A percentile compares a stretch with the other conserved stretches of the same genome.
Evolutionary conservation across 2,329 filamentous ascomycete genomes (phyloP).

Genomic region (Alternaria gaisen): DNA sequence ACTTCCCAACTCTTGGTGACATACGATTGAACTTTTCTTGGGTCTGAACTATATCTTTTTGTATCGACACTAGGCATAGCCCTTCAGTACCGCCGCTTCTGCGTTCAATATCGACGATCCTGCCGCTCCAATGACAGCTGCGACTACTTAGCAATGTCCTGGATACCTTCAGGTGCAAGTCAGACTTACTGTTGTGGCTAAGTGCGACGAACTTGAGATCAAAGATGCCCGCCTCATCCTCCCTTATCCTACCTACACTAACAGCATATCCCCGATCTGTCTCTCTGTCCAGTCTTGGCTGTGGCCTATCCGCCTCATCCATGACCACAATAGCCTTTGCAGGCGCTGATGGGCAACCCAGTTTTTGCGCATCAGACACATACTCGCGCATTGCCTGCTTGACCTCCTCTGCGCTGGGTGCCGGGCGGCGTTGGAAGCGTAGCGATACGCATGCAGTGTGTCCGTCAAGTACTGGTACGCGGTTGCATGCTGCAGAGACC

Average conservation of each 20-base stretch:
- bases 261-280: slow-evolving; percentile 87
- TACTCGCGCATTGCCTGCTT: slow-evolving; percentile 83
- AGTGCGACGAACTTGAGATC: slow-evolving; percentile 95
- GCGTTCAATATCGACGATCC: slow-evolving; percentile 95
- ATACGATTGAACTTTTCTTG: not conserved
- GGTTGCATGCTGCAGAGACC: slow-evolving; percentile 88
- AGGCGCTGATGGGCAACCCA: slow-evolving; percentile 90
- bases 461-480: slow-evolving; percentile 93
- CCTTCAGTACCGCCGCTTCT: slow-evolving; percentile 90
- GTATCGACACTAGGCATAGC: slow-evolving; percentile 64
- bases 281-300: slow-evolving; percentile 89
- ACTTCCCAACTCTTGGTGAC: not conserved
- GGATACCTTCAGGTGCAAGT: slow-evolving; percentile 34
- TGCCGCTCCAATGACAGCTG: slow-evolving; percentile 90
- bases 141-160: slow-evolving; percentile 27
- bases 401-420: slow-evolving; percentile 78
- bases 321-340: slow-evolving; percentile 83
- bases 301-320: slow-evolving; percentile 88
- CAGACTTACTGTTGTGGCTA: slow-evolving; percentile 75
- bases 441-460: slow-evolving; percentile 95
- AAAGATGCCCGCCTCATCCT: slow-evolving; percentile 88
- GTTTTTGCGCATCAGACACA: slow-evolving; percentile 78
- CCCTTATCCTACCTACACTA: slow-evolving; percentile 84
- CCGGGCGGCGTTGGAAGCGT: slow-evolving; percentile 77
- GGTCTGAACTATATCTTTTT: not conserved